Conservation (phyloP, 208 protist species). For the Leishmania amazonensis region DNA sequence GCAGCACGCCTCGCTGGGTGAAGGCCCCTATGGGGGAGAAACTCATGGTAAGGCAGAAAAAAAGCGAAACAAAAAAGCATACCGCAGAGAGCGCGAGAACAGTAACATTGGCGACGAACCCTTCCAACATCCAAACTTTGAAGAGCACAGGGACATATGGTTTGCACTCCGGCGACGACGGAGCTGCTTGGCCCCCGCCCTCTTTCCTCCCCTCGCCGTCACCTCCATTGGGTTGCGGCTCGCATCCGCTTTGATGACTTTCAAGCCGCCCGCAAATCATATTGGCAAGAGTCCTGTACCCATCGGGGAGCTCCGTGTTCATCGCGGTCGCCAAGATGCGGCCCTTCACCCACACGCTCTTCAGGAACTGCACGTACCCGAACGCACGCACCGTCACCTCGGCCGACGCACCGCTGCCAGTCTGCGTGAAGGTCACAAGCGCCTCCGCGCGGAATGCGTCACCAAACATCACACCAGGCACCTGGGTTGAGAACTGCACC, state of each 20-base stretch:
- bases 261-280: conserved; percentile 34
- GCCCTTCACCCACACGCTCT: conserved; percentile 49
- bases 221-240: not conserved
- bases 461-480: conserved; percentile 55
- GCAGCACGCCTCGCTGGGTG: not conserved
- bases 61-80: conserved; percentile 6
- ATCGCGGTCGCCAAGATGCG: conserved; percentile 43
- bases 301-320: conserved; percentile 41
- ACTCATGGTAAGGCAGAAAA: conserved; percentile 6
- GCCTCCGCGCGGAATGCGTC: conserved; percentile 66
- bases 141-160: conserved; percentile 6
- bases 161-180: not conserved
- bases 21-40: not conserved
- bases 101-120: not conserved
- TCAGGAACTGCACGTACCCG: conserved; percentile 60
- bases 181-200: not conserved
- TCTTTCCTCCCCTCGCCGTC: not conserved
- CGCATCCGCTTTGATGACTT: conserved; percentile 8
- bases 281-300: conserved; percentile 34
- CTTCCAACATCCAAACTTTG: not conserved
- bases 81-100: conserved; percentile 4
- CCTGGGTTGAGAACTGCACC: conserved; percentile 69
- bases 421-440: conserved; percentile 48
- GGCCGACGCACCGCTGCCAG: conserved; percentile 27
- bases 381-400: conserved; percentile 31